These are phyloP conservation scores for Gloeopeniophorella convolvens DNA, from an alignment of 768 basidiomycete genomes.

Conservation along the genomic window DNA sequence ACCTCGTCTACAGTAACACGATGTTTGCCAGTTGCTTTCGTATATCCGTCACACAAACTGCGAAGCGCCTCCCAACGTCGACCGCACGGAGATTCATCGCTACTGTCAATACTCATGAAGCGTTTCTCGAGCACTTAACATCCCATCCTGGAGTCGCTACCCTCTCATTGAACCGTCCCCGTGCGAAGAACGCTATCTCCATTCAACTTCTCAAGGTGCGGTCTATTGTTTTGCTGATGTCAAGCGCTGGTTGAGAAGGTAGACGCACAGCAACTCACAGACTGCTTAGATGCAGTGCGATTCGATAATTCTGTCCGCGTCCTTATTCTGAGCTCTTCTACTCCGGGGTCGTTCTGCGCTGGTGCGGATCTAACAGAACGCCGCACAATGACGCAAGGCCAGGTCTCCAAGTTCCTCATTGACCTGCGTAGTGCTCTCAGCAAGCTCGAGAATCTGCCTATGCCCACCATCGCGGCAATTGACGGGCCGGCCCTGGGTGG, in stretches of 20 bases:
- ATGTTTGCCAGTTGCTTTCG: too few relatives aligned
- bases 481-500: conserved; percentile 92
- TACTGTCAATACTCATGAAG: conserved; percentile 12
- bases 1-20: too few relatives aligned
- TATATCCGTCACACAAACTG: too few relatives aligned
- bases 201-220: conserved; percentile 18
- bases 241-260: background rate
- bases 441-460: conserved; percentile 71
- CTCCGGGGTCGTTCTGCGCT: conserved; percentile 78
- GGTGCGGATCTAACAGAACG: conserved; percentile 88
- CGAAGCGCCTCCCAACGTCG: background rate
- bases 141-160: conserved; percentile 13
- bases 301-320: conserved; percentile 63
- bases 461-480: conserved; percentile 89
- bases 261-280: conserved; percentile 10
- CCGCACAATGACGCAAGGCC: conserved; percentile 67
- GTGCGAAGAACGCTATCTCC: conserved; percentile 19
- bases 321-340: conserved; percentile 77
- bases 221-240: background rate
- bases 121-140: conserved; percentile 11
- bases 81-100: conserved; percentile 5
- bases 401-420: conserved; percentile 71
- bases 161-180: conserved; percentile 18
- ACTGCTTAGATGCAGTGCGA: conserved; percentile 10
- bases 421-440: conserved; percentile 66